phyloP scores from a whole-genome alignment of 2,329 filamentous ascomycete genomes.

The Hypoxylon sp. region DNA sequence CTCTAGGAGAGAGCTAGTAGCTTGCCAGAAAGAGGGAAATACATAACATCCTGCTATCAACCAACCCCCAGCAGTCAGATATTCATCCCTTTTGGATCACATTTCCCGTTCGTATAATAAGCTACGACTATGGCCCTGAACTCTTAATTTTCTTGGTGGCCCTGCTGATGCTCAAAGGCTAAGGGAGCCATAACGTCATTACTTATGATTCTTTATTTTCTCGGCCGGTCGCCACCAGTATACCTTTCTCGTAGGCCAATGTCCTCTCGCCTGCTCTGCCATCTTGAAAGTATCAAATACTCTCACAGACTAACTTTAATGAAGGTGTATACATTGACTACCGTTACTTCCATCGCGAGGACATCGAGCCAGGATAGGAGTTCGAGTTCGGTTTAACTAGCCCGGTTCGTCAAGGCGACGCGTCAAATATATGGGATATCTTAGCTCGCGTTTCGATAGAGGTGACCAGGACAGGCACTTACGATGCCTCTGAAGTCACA shows the following conservation, averaged over 20 bases:
- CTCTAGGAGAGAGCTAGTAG: too few species aligned
- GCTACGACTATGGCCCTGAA: neutral
- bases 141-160: too few species aligned
- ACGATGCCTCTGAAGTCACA: conserved; percentile 63
- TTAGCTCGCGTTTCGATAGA: conserved; percentile 62
- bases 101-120: too few species aligned
- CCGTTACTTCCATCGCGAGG: conserved; percentile 71
- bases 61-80: too few species aligned
- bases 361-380: conserved; percentile 69
- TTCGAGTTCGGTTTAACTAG: conserved; percentile 73
- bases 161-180: too few species aligned
- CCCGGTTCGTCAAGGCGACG: conserved; percentile 64
- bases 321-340: conserved; percentile 78
- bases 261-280: conserved; percentile 55
- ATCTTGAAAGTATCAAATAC: neutral
- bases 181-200: neutral
- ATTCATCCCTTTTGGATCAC: too few species aligned
- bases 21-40: too few species aligned
- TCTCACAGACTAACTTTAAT: conserved; percentile 61
- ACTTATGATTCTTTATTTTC: neutral
- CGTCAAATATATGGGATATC: conserved; percentile 66
- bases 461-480: conserved; percentile 64
- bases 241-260: conserved; percentile 23
- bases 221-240: neutral
- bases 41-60: too few species aligned